These are phyloP conservation scores for Rubia yunnanensis DNA, from an alignment of 257 asterid genomes.

Conservation along the genomic window DNA sequence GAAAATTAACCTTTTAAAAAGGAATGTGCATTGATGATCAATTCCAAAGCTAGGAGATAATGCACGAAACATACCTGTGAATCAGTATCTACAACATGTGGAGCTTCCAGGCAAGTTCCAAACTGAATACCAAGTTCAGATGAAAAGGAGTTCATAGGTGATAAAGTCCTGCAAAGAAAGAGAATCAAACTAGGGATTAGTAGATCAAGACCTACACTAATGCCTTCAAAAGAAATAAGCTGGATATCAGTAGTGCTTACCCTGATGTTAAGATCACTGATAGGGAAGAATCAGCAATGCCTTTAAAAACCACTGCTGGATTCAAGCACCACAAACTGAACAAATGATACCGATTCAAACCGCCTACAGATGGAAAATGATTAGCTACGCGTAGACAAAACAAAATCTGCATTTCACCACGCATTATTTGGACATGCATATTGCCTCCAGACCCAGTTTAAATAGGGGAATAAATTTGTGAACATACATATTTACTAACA, in stretches of 20 bases:
- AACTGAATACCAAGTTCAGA: conserved; percentile 95
- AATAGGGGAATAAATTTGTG: not conserved
- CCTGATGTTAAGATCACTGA: conserved; percentile 97
- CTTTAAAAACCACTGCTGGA: conserved; percentile 88
- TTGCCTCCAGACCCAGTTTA: not conserved
- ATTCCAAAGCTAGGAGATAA: conserved; percentile 9
- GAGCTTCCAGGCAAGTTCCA: conserved; percentile 89
- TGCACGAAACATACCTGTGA: conserved; percentile 52
- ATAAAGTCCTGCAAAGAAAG: conserved; percentile 56
- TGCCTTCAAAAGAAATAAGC: conserved; percentile 5
- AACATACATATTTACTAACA: not conserved
- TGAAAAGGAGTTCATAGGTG: conserved; percentile 83
- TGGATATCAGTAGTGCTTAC: conserved; percentile 35
- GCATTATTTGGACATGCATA: not conserved
- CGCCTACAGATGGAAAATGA: conserved; percentile 28
- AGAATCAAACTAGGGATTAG: conserved; percentile 2
- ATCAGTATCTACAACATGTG: conserved; percentile 81
- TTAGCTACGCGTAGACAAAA: not conserved
- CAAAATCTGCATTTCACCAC: not conserved
- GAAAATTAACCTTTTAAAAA: conserved; percentile 18
- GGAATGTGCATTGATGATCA: conserved; percentile 5
- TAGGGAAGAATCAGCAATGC: conserved; percentile 64
- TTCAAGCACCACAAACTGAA: conserved; percentile 91
- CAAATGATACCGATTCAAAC: conserved; percentile 34
- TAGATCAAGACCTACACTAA: conserved; percentile 1